phyloP scores from a whole-genome alignment of 1,284 basidiomycete species.

The Hypsizygus ulmarius region DNA sequence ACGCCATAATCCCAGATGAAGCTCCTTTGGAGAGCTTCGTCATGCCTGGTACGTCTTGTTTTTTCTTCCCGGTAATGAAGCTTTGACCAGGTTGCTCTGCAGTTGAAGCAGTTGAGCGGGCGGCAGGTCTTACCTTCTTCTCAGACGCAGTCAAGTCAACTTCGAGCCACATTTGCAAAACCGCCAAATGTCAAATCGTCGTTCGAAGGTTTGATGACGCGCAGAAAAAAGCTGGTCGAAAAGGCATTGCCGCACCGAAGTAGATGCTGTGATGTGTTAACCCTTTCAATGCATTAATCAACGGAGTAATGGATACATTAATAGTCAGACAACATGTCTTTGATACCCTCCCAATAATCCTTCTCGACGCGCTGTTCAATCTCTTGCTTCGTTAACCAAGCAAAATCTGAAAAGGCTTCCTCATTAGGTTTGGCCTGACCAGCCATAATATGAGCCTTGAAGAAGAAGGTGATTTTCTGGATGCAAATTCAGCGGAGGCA shows the following conservation, averaged over 20 bases:
- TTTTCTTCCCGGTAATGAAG: not conserved
- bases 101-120: conserved; percentile 91
- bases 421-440: conserved; percentile 65
- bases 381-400: conserved; percentile 90
- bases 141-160: conserved; percentile 77
- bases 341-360: conserved; percentile 74
- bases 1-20: conserved; percentile 84
- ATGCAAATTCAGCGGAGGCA: not conserved
- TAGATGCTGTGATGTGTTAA: conserved; percentile 14
- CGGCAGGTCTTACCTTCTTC: conserved; percentile 88
- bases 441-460: conserved; percentile 80
- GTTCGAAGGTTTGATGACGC: conserved; percentile 88
- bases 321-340: conserved; percentile 78
- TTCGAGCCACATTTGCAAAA: conserved; percentile 88
- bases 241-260: conserved; percentile 53
- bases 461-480: conserved; percentile 66
- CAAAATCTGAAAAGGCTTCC: conserved; percentile 67
- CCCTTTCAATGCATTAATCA: conserved; percentile 4
- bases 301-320: conserved; percentile 29
- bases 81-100: not conserved
- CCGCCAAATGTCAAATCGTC: conserved; percentile 81
- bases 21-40: conserved; percentile 78
- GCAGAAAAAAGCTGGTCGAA: conserved; percentile 58
- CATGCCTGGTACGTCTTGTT: conserved; percentile 61
- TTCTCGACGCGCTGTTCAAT: conserved; percentile 61